Percentiles rank a stretch among this genome's conserved stretches.
Conservation (phyloP, 306 rosid species). For the Prunus kanzakura region DNA sequence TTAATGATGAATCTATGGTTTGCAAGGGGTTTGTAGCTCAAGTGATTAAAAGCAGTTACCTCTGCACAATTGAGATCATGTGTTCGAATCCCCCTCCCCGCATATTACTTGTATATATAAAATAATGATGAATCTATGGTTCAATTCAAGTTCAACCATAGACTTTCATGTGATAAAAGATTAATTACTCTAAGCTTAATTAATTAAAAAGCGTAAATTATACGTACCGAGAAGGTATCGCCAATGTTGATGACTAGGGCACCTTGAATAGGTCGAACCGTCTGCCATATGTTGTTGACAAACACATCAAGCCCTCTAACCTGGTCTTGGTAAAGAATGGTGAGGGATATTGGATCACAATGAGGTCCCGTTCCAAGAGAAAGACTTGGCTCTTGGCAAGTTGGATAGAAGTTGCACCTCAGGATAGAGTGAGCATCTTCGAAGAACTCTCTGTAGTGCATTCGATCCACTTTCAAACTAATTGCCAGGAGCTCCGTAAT, state of each 20-base stretch:
- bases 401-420: slow-evolving; percentile 80
- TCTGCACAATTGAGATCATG: too few species aligned
- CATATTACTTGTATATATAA: too few species aligned
- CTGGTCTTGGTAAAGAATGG: slow-evolving; percentile 71
- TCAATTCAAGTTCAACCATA: too few species aligned
- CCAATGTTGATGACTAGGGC: slow-evolving; percentile 74
- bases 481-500: slow-evolving; percentile 58
- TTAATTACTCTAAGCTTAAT: too few species aligned
- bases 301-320: slow-evolving; percentile 77
- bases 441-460: slow-evolving; percentile 44
- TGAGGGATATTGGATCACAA: slow-evolving; percentile 72
- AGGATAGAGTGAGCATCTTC: slow-evolving; percentile 56
- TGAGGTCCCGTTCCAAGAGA: slow-evolving; percentile 79
- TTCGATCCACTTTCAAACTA: slow-evolving; percentile 56
- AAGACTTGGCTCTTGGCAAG: slow-evolving; percentile 43
- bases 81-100: too few species aligned
- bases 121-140: too few species aligned
- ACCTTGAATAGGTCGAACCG: slow-evolving; percentile 42
- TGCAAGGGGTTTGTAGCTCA: too few species aligned
- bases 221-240: slow-evolving; percentile 56
- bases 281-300: slow-evolving; percentile 48
- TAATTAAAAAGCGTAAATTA: too few species aligned
- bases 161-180: too few species aligned
- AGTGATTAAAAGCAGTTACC: too few species aligned
- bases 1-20: too few species aligned